phyloP scores from a whole-genome alignment of 345 rosid species.

The Syzygium aqueum region DNA sequence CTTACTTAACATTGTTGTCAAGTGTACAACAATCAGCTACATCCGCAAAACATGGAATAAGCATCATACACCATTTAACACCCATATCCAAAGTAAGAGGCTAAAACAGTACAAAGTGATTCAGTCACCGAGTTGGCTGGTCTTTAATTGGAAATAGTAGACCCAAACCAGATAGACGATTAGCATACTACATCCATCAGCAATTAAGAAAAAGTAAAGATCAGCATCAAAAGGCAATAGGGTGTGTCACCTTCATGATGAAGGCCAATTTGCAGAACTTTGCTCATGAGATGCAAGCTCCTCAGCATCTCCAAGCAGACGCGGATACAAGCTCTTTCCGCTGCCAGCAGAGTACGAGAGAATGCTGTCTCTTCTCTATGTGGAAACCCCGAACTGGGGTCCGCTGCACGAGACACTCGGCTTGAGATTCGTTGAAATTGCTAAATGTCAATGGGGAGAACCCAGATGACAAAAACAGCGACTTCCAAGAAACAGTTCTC shows the following conservation, averaged over 20 bases:
- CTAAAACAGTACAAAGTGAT: constrained; percentile 22
- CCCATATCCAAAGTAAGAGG: constrained; percentile 3
- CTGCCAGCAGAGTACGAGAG: constrained; percentile 88
- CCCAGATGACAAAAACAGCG: constrained; percentile 57
- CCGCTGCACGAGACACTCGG: constrained; percentile 70
- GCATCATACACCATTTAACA: neutral
- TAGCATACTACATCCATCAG: constrained; percentile 24
- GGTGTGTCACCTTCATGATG: neutral
- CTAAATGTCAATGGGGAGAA: constrained; percentile 61
- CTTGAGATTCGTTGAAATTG: constrained; percentile 77
- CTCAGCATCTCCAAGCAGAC: constrained; percentile 86
- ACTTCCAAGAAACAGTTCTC: constrained; percentile 59
- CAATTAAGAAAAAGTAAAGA: neutral
- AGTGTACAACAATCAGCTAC: constrained; percentile 14
- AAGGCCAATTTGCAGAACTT: neutral
- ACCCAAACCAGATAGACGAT: constrained; percentile 40
- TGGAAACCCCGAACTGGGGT: constrained; percentile 64
- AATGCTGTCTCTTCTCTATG: constrained; percentile 65
- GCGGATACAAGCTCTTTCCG: constrained; percentile 73
- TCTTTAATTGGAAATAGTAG: constrained; percentile 1
- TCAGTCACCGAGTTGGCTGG: constrained; percentile 13
- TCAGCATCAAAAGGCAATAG: neutral
- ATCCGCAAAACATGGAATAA: neutral
- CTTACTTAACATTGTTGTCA: constrained; percentile 7
- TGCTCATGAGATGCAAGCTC: neutral